Conservation (phyloP, 1,284 basidiomycete genomes). For the Malassezia japonica region DNA sequence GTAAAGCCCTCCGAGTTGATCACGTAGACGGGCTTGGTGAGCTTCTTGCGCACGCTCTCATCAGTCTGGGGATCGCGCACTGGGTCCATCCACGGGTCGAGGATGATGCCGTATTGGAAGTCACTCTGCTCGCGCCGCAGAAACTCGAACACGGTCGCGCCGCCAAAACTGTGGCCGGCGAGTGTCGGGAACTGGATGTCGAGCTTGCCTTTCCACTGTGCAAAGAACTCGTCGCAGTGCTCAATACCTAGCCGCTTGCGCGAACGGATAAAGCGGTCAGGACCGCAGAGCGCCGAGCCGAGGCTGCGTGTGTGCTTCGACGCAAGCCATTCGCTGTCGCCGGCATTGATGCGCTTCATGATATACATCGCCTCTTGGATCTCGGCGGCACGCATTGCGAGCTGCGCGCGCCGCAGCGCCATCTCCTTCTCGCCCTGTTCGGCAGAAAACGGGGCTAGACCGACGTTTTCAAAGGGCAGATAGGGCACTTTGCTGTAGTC, state of each 20-base stretch:
- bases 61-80: conserved; percentile 26
- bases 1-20: conserved; percentile 34
- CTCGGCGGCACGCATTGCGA: conserved; percentile 52
- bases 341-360: conserved; percentile 42
- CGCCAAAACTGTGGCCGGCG: conserved; percentile 45
- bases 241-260: background rate
- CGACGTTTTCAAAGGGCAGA: conserved; percentile 47
- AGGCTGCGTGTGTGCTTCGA: conserved; percentile 25
- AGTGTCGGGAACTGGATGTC: conserved; percentile 25
- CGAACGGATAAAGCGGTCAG: background rate
- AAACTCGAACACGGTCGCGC: conserved; percentile 33
- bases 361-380: conserved; percentile 49
- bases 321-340: conserved; percentile 34
- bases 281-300: conserved; percentile 23
- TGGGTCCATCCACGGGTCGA: conserved; percentile 37
- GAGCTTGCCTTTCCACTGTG: conserved; percentile 30
- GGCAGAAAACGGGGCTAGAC: conserved; percentile 35
- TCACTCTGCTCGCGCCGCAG: conserved; percentile 19
- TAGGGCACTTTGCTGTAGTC: conserved; percentile 23
- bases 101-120: conserved; percentile 24
- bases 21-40: conserved; percentile 28
- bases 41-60: conserved; percentile 17
- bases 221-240: conserved; percentile 9
- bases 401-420: conserved; percentile 51
- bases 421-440: conserved; percentile 47